Conservation (phyloP, 2,329 filamentous ascomycete species). For the Calonectria honghensis region DNA sequence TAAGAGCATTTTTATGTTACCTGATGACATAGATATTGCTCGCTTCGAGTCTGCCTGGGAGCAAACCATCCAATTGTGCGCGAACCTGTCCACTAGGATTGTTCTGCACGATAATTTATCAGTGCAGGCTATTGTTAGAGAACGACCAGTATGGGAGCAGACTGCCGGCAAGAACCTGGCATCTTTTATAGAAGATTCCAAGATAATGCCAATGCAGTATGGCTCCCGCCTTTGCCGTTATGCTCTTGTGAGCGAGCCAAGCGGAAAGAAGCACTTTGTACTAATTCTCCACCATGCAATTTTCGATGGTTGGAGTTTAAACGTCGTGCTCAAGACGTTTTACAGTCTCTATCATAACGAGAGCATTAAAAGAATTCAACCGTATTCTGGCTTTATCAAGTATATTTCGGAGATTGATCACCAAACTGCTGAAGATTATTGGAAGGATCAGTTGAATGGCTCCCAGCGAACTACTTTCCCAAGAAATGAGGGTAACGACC, state of each 20-base stretch:
- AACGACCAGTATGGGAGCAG: constrained; percentile 2
- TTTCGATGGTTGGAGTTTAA: constrained; percentile 25
- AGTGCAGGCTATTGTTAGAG: constrained; percentile 4
- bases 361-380: not conserved
- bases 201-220: constrained; percentile 6
- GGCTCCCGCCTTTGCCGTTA: constrained; percentile 19
- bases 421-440: not conserved
- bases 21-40: constrained; percentile 4
- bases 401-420: constrained; percentile 8
- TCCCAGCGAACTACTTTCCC: constrained; percentile 21
- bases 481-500: not conserved
- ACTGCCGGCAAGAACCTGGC: not conserved
- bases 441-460: constrained; percentile 2
- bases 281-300: constrained; percentile 12
- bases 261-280: constrained; percentile 18
- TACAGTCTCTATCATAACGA: not conserved
- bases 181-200: not conserved
- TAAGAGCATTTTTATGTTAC: constrained; percentile 16
- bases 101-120: not conserved
- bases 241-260: not conserved
- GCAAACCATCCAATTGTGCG: not conserved
- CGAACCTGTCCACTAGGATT: not conserved
- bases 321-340: constrained; percentile 17
- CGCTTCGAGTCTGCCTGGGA: constrained; percentile 14
- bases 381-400: constrained; percentile 20